These are phyloP conservation scores for Anethum foeniculum DNA, from an alignment of 140 eudicot genomes.

Conservation along the genomic window DNA sequence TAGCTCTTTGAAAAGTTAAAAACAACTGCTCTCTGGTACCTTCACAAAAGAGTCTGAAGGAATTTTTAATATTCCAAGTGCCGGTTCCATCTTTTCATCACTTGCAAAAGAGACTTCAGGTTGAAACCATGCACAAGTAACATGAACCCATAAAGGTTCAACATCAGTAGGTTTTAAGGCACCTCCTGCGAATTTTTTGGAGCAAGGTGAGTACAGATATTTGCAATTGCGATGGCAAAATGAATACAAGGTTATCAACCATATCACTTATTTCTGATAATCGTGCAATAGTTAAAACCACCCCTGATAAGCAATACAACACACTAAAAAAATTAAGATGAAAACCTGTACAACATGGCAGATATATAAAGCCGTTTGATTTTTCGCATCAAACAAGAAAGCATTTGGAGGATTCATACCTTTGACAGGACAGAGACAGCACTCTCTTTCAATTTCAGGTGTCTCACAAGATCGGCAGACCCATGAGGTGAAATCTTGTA, in stretches of 20 bases:
- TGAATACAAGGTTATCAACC: neutral
- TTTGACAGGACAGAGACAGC: slow-evolving; percentile 99
- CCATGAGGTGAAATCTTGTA: slow-evolving; percentile 96
- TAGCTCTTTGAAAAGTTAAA: neutral
- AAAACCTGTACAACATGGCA: neutral
- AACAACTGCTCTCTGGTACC: slow-evolving; percentile 30
- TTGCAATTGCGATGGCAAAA: neutral
- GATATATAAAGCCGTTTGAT: neutral
- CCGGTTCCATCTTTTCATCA: slow-evolving; percentile 97
- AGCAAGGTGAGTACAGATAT: slow-evolving; percentile 7
- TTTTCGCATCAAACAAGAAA: neutral
- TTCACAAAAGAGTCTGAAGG: slow-evolving; percentile 86
- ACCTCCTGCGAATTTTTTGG: slow-evolving; percentile 50
- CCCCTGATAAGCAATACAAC: neutral
- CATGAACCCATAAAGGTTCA: slow-evolving; percentile 86
- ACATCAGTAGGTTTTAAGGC: slow-evolving; percentile 91
- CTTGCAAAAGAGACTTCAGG: slow-evolving; percentile 94
- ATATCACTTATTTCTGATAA: slow-evolving; percentile 5
- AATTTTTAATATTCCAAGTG: slow-evolving; percentile 80
- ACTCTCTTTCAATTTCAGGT: slow-evolving; percentile 79
- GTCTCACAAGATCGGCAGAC: slow-evolving; percentile 95
- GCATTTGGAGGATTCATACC: slow-evolving; percentile 35
- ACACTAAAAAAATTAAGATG: neutral
- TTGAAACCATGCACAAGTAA: slow-evolving; percentile 97
- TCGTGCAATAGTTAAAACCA: neutral